Base-by-base conservation (phyloP, 2,329 filamentous ascomycete species). In the Phyllosticta citriasiana region DNA sequence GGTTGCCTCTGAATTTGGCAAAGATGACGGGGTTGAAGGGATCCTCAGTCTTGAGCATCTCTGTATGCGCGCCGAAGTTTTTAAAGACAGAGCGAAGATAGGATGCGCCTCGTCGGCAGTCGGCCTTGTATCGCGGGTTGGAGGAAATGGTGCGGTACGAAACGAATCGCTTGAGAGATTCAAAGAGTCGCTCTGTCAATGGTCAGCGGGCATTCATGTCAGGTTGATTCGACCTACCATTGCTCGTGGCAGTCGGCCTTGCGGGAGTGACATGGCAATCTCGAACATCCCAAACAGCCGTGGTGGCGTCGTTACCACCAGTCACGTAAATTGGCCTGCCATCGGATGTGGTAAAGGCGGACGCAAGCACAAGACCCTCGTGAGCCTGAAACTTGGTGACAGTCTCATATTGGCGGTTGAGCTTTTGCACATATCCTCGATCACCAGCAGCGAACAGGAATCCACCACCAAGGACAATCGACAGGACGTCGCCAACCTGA, bases 121-220 rank as follows among this genome's bases (percentile, higher is more conserved):
- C 94, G 65, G 92, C 91, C 10, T 90, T 86, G 70, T 91, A 95
- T 67, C 91, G 89, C 1, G 88, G 84, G 47, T 91, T 84, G 0
- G 91, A 92, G 0, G 94, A 97, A 25, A 99, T 85, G 0, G 93
- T 97, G 67, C 91, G 93, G 78, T 89, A 97, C 0, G 90, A 88
- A 3, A 99, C 87, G 67, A 99, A 95, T 66, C 95, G 88, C 55
- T 86, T 84, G 4, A 99, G 79, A 0, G 86, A 76, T 61, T 80
- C 78, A 12, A 80, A 70, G 66, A 91, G 65, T 84, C 88, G 66
- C 70, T 87, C 84, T 83, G 62, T 30, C 50, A 19, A 16, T 26
- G 56, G 53, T 73, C 65, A 72, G 69, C 60, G 26, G 47, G 59
- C 60, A 51, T 63, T 62, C 60, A 16, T 53, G 16, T 12, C 9